Conservation (phyloP, 176 grass and related monocot species). For the Hsuehochloa calcarea region DNA sequence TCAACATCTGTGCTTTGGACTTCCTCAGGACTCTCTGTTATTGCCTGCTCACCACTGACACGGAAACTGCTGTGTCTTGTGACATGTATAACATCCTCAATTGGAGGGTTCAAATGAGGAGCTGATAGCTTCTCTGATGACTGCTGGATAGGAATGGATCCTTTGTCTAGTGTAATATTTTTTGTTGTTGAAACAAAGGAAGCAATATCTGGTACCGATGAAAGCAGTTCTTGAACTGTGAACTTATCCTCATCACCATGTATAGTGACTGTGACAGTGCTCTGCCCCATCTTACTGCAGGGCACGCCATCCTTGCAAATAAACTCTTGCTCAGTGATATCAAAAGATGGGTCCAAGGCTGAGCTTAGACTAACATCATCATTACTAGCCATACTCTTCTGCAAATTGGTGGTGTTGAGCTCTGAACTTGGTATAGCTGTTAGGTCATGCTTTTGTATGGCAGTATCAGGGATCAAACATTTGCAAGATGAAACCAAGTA, state of each 20-base stretch:
- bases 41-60: slow-evolving; percentile 48
- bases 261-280: slow-evolving; percentile 22
- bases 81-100: slow-evolving; percentile 84
- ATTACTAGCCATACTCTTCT: slow-evolving; percentile 55
- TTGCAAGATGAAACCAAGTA: slow-evolving; percentile 34
- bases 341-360: slow-evolving; percentile 41
- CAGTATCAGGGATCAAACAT: slow-evolving; percentile 28
- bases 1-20: slow-evolving; percentile 33
- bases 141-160: slow-evolving; percentile 42
- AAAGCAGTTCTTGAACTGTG: slow-evolving; percentile 86
- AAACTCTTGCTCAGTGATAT: slow-evolving; percentile 51
- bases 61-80: slow-evolving; percentile 73
- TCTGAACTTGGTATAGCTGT: slow-evolving; percentile 43
- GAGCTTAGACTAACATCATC: slow-evolving; percentile 37
- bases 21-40: slow-evolving; percentile 26
- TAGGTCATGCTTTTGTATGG: slow-evolving; percentile 39
- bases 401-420: slow-evolving; percentile 46
- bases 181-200: slow-evolving; percentile 45
- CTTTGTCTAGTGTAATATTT: slow-evolving; percentile 23
- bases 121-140: slow-evolving; percentile 43
- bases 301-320: slow-evolving; percentile 64
- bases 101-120: slow-evolving; percentile 51
- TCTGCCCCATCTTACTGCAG: slow-evolving; percentile 27
- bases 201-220: slow-evolving; percentile 54
- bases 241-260: slow-evolving; percentile 74